A percentile compares a stretch with the other conserved stretches of the same genome.
phyloP scores from a whole-genome alignment of 495 filamentous ascomycete species.

The Aspergillus haitiensis region DNA sequence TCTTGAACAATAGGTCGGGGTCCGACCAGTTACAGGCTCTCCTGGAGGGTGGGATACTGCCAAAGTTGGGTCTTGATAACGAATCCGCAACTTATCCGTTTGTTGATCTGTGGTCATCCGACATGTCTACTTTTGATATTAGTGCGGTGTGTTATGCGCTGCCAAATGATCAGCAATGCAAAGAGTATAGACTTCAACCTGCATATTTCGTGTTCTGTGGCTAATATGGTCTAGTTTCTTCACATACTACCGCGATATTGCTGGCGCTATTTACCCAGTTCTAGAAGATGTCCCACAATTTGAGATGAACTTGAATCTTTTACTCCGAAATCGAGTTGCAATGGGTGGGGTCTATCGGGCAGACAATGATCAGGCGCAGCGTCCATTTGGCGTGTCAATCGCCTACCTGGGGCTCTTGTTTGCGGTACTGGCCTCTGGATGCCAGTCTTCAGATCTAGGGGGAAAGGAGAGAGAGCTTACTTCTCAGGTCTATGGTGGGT shows the following conservation, averaged over 20 bases:
- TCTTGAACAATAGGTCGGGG: conserved; percentile 62
- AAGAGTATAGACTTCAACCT: conserved; percentile 51
- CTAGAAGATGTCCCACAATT: conserved; percentile 70
- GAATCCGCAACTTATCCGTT: conserved; percentile 81
- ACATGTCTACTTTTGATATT: conserved; percentile 70
- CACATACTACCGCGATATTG: conserved; percentile 73
- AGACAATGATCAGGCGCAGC: conserved; percentile 37
- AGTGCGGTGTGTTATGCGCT: conserved; percentile 71
- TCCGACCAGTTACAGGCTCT: conserved; percentile 64
- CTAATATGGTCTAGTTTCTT: conserved; percentile 56
- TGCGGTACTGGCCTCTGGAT: conserved; percentile 75
- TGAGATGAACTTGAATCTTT: conserved; percentile 65
- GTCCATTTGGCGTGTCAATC: conserved; percentile 60
- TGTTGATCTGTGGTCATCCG: conserved; percentile 60
- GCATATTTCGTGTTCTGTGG: not conserved
- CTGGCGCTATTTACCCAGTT: conserved; percentile 81
- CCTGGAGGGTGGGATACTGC: conserved; percentile 73
- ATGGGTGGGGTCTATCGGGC: conserved; percentile 45
- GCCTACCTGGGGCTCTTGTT: conserved; percentile 71
- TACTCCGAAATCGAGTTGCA: conserved; percentile 62
- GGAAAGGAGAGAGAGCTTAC: conserved; percentile 57
- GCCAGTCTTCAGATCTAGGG: conserved; percentile 74
- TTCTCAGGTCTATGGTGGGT: conserved; percentile 58
- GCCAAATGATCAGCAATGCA: conserved; percentile 63
- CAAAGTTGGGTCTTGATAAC: conserved; percentile 79